Base-by-base conservation (phyloP, 73 alveolate genomes). In the Paramecium bursaria region DNA sequence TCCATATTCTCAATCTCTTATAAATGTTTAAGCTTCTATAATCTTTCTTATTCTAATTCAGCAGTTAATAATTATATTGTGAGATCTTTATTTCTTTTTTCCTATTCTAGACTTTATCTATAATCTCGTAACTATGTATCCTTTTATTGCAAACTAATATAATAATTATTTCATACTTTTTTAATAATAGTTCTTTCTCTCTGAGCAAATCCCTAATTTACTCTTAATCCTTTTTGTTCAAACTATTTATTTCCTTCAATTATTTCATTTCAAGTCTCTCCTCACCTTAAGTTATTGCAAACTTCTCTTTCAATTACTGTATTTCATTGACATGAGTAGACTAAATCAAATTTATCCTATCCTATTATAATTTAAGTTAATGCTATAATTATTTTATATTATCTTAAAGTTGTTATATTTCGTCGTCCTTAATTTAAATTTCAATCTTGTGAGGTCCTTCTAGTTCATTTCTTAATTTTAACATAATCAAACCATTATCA, bases 401-500 rank as follows among this genome's bases (percentile, higher is more conserved):
- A 39, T 57, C 2, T 15, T 67, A 39, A 15, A 67, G 23, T 30
- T 60, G 54, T 11, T 60, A 50, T 21, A 60, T 60, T 60, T 21
- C 10, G 15, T 60, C 15, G 2, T 60, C 31, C 35, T 60, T 60
- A 21, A n/a, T 17, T 60, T 26, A 22, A 13, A 60, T 15, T 60
- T 60, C 79, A 30, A 60, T 30, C 23, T 42, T 30, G 25, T 60
- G 54, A 13, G 79, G 79, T 33, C 35, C 79, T 60, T 60, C 79
- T 11, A 42, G 21, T 31, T 60, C 79, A 30, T 33, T 33, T 60
- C 35, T 60, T 21, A 60, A 60, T 33, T 60, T 60, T 44, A 60
- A 26, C 25, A 60, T 21, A 31, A 33, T 4, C 14, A 60, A 33
- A 4, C 79, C 79, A 27, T 14, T 50, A 60, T 60, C 79, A 60